A percentile compares a stretch with the other conserved stretches of the same genome.
phyloP scores from a whole-genome alignment of 2,329 filamentous ascomycete species.

The Didymella pinodella region DNA sequence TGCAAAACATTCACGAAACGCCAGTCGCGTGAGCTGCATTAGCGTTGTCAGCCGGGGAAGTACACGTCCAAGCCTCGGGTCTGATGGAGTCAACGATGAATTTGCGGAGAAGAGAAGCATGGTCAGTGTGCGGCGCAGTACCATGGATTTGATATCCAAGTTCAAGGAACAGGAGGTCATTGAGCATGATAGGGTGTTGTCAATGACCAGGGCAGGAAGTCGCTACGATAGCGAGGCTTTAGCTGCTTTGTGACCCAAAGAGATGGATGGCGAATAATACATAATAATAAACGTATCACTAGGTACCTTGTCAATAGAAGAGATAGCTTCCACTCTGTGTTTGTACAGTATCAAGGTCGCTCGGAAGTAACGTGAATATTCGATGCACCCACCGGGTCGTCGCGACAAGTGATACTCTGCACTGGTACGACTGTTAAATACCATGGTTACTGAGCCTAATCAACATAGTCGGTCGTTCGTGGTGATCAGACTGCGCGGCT shows the following conservation, averaged over 20 bases:
- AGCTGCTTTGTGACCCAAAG: slow-evolving; percentile 7
- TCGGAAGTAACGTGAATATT: background rate
- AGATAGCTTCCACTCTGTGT: background rate
- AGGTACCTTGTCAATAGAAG: background rate
- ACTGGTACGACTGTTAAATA: background rate
- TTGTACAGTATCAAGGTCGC: background rate
- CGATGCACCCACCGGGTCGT: background rate
- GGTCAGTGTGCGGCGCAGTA: slow-evolving; percentile 51
- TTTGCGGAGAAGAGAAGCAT: slow-evolving; percentile 37
- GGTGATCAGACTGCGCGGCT: background rate
- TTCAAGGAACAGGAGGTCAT: slow-evolving; percentile 48
- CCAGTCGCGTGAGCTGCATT: slow-evolving; percentile 32
- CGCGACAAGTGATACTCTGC: too few species aligned
- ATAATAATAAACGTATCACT: background rate
- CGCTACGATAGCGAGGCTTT: slow-evolving; percentile 4
- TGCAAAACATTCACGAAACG: slow-evolving; percentile 30
- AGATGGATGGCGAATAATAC: background rate
- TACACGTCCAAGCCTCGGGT: slow-evolving; percentile 26
- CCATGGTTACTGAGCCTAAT: background rate
- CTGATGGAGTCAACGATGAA: slow-evolving; percentile 23
- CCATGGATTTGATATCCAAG: slow-evolving; percentile 51
- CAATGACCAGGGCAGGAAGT: slow-evolving; percentile 30
- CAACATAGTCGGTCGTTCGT: background rate
- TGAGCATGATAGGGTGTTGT: slow-evolving; percentile 45
- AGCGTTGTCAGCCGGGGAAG: slow-evolving; percentile 32